A percentile compares a stretch with the other conserved stretches of the same genome.
Evolutionary conservation across 768 basidiomycete species (phyloP).

Genomic region (Termitomyces sp.): DNA sequence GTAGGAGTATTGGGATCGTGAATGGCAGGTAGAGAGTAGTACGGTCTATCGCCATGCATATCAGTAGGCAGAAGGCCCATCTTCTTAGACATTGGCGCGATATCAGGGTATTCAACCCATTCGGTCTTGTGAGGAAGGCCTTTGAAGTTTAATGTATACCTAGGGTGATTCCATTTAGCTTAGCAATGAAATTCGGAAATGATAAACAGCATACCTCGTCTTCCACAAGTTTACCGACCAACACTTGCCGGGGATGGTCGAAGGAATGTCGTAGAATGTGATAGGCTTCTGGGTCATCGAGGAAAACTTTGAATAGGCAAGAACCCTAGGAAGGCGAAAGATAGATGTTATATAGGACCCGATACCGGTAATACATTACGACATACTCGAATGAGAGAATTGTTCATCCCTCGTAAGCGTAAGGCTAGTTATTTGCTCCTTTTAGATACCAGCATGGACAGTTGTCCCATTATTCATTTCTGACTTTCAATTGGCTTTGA

Average conservation of each 20-base stretch:
- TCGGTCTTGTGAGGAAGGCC: constrained; percentile 32
- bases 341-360: too few species aligned
- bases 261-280: constrained; percentile 18
- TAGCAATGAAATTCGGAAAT: neutral
- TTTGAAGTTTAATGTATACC: constrained; percentile 25
- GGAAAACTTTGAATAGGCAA: too few species aligned
- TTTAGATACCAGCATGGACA: too few species aligned
- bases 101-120: constrained; percentile 39
- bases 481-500: too few species aligned
- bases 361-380: too few species aligned
- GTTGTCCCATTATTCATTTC: too few species aligned
- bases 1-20: constrained; percentile 29
- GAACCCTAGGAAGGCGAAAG: too few species aligned
- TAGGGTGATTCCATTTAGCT: neutral
- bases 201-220: constrained; percentile 22
- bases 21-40: constrained; percentile 37
- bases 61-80: constrained; percentile 26
- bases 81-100: constrained; percentile 24
- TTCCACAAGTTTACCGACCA: constrained; percentile 36
- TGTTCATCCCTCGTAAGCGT: too few species aligned
- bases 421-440: too few species aligned
- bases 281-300: neutral
- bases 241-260: constrained; percentile 16
- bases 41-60: constrained; percentile 23
- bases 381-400: too few species aligned